Conservation (phyloP, 2,329 filamentous ascomycete species). For the Stachybotrys chartarum region DNA sequence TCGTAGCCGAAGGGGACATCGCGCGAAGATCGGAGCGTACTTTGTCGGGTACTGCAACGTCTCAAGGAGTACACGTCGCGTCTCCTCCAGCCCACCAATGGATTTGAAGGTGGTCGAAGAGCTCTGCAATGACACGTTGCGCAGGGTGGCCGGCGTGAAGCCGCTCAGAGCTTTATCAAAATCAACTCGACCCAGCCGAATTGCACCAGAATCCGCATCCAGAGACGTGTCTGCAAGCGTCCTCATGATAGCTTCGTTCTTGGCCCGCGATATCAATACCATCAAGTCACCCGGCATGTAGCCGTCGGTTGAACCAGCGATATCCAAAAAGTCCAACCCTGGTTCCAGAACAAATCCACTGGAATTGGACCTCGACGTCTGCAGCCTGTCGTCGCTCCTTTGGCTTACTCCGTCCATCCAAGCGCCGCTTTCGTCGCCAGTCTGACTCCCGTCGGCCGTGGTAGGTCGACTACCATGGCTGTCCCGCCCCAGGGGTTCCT, state of each 20-base stretch:
- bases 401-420: slow-evolving; percentile 73
- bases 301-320: slow-evolving; percentile 90
- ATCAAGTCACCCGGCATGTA: slow-evolving; percentile 96
- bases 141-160: slow-evolving; percentile 89
- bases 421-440: slow-evolving; percentile 48
- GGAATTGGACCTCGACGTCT: slow-evolving; percentile 19
- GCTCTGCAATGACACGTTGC: slow-evolving; percentile 88
- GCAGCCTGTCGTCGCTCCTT: slow-evolving; percentile 32
- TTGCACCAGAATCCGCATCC: slow-evolving; percentile 36
- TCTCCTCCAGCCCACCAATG: slow-evolving; percentile 82
- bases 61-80: slow-evolving; percentile 84
- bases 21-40: slow-evolving; percentile 94
- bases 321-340: slow-evolving; percentile 81
- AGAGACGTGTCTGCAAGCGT: slow-evolving; percentile 52
- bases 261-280: slow-evolving; percentile 76
- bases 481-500: slow-evolving; percentile 27
- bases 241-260: slow-evolving; percentile 88
- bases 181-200: slow-evolving; percentile 65
- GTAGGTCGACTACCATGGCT: slow-evolving; percentile 46
- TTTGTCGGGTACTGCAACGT: slow-evolving; percentile 96
- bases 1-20: slow-evolving; percentile 88
- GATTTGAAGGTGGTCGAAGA: slow-evolving; percentile 88
- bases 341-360: slow-evolving; percentile 67
- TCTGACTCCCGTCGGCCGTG: slow-evolving; percentile 45
- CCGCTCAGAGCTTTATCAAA: slow-evolving; percentile 81